Evolutionary conservation across 352 stramenopile genomes (phyloP).

Genomic region (Phytophthora fragariae): DNA sequence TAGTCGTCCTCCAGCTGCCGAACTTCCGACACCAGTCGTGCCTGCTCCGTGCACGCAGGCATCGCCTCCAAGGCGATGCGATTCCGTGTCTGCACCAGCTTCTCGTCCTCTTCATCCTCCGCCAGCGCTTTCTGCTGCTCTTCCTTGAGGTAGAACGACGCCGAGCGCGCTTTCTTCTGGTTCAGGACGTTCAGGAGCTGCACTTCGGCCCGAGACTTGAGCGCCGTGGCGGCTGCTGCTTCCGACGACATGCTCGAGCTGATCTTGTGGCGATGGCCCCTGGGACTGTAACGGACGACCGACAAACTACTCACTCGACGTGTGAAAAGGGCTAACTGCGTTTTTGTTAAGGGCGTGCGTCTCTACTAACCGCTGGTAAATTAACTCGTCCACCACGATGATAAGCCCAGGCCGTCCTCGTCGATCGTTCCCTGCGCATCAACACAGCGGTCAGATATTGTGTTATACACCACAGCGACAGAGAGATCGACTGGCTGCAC

Average conservation of each 20-base stretch:
- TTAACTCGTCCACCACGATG: slow-evolving; percentile 81
- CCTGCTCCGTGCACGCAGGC: slow-evolving; percentile 37
- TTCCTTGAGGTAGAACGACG: slow-evolving; percentile 51
- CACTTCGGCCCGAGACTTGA: slow-evolving; percentile 63
- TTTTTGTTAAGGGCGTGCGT: slow-evolving; percentile 4
- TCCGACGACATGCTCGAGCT: slow-evolving; percentile 13
- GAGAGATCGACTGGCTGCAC: slow-evolving; percentile 1
- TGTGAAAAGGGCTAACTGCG: slow-evolving; percentile 13
- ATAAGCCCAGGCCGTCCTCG: slow-evolving; percentile 83
- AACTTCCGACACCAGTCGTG: slow-evolving; percentile 59
- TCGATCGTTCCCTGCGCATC: slow-evolving; percentile 81
- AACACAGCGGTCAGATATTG: not conserved
- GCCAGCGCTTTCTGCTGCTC: slow-evolving; percentile 50
- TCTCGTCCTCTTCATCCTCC: slow-evolving; percentile 21
- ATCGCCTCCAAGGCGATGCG: slow-evolving; percentile 31
- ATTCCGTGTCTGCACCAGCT: slow-evolving; percentile 20
- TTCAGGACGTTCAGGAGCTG: slow-evolving; percentile 59
- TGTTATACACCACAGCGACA: not conserved
- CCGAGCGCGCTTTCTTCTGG: slow-evolving; percentile 54
- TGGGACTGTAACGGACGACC: slow-evolving; percentile 36
- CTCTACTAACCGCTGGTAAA: slow-evolving; percentile 2
- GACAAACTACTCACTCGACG: slow-evolving; percentile 14
- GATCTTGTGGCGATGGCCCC: slow-evolving; percentile 2
- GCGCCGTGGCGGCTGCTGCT: slow-evolving; percentile 33
- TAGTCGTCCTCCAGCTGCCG: slow-evolving; percentile 61